Base-by-base conservation (phyloP, 176 grass and related monocot genomes). In the Lolium multiflorum region DNA sequence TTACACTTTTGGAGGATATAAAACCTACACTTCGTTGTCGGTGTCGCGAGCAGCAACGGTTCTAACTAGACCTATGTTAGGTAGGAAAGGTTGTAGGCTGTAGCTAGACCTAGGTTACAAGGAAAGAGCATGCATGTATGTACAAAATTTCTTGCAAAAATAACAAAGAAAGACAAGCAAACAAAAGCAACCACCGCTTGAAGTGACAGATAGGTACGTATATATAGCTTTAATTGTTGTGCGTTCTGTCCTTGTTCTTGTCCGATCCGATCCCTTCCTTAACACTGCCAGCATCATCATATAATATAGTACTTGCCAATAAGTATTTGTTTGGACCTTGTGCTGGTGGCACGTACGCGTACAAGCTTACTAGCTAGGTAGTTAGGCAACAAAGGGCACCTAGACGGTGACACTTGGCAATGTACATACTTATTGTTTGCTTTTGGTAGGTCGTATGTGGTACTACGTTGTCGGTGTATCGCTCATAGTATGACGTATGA, bases 371-470 rank as follows among this genome's bases (percentile, higher is more conserved):
- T 13, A 48, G 11, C 38, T 41, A 20, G 17, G 17, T 43, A 18
- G 16, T 8, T 11, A 11, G 35, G 4, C 20, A 41, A 46, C 68
- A 71, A 16, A 52, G 71, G 47, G 59, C 76, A 81, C 59, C 17
- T 25, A 77, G 79, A 83, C 64, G 25, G 17, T 20, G 79, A 79
- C 62, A 57, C 21, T 10, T 71, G 73, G 75, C 64, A 43, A 73
- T 73, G 43, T 73, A 73, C 58, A 60, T 22, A 11, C 18, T 50
- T 25, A 74, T 74, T 26, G 44, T 25, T 48, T 73, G 20, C 43
- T 74, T 74, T 58, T 39, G 54, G 47, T 5, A 39, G 73, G 73
- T 83, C 62, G 66, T 49, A n/a, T 49, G 43, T 56, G 48, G 31
- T 35, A 35, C 31, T 35, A 35, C 31, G 31, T 35, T 35, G 31